Conservation (phyloP, 345 rosid species). For the Salix brachista region DNA sequence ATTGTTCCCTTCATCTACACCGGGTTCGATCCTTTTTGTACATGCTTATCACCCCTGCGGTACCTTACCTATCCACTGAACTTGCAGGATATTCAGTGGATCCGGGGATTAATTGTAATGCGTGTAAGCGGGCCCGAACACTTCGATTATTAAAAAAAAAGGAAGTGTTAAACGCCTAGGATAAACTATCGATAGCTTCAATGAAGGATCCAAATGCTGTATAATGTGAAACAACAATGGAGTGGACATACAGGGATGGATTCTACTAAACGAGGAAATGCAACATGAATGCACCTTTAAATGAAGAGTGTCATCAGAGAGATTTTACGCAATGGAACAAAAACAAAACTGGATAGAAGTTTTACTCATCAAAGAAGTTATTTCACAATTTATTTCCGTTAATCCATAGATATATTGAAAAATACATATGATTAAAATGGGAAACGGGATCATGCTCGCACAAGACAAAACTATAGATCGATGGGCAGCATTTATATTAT, state of each 20-base stretch:
- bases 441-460: background rate
- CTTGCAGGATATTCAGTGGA: too few species aligned
- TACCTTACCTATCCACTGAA: too few species aligned
- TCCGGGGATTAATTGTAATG: rapidly evolving
- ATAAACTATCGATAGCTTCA: background rate
- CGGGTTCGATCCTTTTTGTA: too few species aligned
- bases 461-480: background rate
- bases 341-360: background rate
- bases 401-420: background rate
- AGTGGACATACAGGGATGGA: background rate
- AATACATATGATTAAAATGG: background rate
- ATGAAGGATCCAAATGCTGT: background rate
- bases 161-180: background rate
- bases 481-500: too few species aligned
- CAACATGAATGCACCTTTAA: background rate
- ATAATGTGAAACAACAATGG: background rate
- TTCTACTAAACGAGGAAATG: background rate
- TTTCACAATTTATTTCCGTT: background rate
- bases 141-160: too few species aligned
- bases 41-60: too few species aligned
- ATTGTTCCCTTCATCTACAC: too few species aligned
- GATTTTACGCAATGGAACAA: background rate
- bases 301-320: background rate
- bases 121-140: rapidly evolving
- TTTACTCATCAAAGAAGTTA: conserved; percentile 1